Evolutionary conservation across 352 stramenopile genomes (phyloP).

Genomic region (Phytophthora parvispora): DNA sequence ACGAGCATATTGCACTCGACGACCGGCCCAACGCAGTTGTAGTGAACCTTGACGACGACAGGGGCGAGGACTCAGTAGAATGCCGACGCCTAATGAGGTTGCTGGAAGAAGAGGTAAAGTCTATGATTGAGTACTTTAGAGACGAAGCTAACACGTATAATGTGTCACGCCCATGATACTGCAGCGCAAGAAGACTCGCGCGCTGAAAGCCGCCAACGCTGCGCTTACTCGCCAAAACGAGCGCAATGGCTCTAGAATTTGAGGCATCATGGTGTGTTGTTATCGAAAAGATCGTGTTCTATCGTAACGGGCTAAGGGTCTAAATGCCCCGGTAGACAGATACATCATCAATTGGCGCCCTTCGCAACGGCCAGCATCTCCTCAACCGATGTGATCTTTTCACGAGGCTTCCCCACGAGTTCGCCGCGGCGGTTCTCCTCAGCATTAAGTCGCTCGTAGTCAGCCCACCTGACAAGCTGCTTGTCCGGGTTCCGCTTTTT

Average conservation of each 20-base stretch:
- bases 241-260: slow-evolving; percentile 13
- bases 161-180: background rate
- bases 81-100: slow-evolving; percentile 23
- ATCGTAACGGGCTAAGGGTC: background rate
- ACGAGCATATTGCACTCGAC: slow-evolving; percentile 5
- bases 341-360: slow-evolving; percentile 19
- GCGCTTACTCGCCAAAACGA: slow-evolving; percentile 48
- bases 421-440: slow-evolving; percentile 75
- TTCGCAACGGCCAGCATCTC: slow-evolving; percentile 75
- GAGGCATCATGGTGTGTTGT: background rate
- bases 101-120: slow-evolving; percentile 54
- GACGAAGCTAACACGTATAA: no score
- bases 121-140: no score
- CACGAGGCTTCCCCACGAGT: slow-evolving; percentile 71
- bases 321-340: background rate
- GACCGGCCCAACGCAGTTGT: background rate
- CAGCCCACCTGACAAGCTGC: slow-evolving; percentile 76
- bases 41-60: background rate
- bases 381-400: slow-evolving; percentile 85
- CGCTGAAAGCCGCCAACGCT: slow-evolving; percentile 50
- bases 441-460: slow-evolving; percentile 67
- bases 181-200: slow-evolving; percentile 59
- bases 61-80: slow-evolving; percentile 8
- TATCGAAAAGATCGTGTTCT: slow-evolving; percentile 4
- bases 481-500: slow-evolving; percentile 59